Evolutionary conservation across 192 early-diverging fungal species (phyloP).

Genomic region (Rhizophagus sp.): DNA sequence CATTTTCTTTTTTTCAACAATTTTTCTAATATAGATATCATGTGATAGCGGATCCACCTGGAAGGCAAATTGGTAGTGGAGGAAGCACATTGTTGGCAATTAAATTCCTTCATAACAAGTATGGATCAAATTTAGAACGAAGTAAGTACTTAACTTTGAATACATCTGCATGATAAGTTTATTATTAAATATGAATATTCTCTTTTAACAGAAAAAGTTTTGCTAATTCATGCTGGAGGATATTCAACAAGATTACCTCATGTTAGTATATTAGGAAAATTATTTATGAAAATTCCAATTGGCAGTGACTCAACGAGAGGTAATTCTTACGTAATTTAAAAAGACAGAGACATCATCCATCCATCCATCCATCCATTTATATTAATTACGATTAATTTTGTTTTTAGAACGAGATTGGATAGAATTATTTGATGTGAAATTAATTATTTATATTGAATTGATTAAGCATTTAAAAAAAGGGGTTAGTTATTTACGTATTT

Average conservation of each 20-base stretch:
- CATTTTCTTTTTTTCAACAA: too few species aligned
- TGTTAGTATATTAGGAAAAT: slow-evolving; percentile 43
- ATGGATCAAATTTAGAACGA: slow-evolving; percentile 23
- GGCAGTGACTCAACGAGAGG: background rate
- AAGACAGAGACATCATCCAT: too few species aligned
- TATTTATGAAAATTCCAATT: slow-evolving; percentile 42
- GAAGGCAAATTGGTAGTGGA: slow-evolving; percentile 43
- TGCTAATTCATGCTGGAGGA: slow-evolving; percentile 45
- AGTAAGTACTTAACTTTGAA: slow-evolving; percentile 3
- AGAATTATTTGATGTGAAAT: slow-evolving; percentile 29
- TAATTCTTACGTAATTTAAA: background rate
- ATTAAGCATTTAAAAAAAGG: slow-evolving; percentile 12
- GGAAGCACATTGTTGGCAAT: slow-evolving; percentile 43
- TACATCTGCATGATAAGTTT: background rate
- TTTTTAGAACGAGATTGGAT: slow-evolving; percentile 17
- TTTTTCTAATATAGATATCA: slow-evolving; percentile 33
- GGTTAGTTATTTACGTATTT: slow-evolving; percentile 15
- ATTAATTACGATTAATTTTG: background rate
- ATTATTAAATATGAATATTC: background rate
- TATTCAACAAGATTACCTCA: slow-evolving; percentile 46
- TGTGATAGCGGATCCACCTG: slow-evolving; percentile 43
- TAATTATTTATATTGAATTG: slow-evolving; percentile 29
- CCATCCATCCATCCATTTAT: too few species aligned
- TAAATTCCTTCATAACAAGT: slow-evolving; percentile 29
- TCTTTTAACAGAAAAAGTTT: slow-evolving; percentile 26